phyloP scores from a whole-genome alignment of 202 grass and related monocot species.

The Saccharum hybrid region DNA sequence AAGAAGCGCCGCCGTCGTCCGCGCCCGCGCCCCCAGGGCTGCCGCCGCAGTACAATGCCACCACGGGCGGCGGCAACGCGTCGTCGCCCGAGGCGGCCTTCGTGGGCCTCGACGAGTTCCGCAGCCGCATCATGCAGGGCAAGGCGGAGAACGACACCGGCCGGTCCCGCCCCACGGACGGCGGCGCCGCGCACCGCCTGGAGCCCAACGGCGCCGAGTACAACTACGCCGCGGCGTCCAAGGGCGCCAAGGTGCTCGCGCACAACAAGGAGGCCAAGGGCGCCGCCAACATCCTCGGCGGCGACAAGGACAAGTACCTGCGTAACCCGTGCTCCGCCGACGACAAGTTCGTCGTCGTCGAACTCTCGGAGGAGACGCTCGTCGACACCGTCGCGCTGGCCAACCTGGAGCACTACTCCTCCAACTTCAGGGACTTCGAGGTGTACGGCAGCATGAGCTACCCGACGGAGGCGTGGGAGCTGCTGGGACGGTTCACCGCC shows the following conservation, averaged over 20 bases:
- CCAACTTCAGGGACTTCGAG: constrained; percentile 71
- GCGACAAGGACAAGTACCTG: constrained; percentile 87
- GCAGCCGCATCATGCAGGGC: constrained; percentile 55
- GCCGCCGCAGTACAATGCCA: not conserved
- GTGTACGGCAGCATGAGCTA: constrained; percentile 76
- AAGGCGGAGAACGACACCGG: constrained; percentile 47
- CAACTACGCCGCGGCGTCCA: constrained; percentile 81
- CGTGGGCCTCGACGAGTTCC: constrained; percentile 54
- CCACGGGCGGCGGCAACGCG: not conserved
- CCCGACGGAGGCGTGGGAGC: constrained; percentile 69
- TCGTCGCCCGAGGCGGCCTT: constrained; percentile 16
- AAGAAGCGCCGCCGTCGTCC: not conserved
- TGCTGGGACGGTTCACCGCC: constrained; percentile 64
- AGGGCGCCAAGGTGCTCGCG: constrained; percentile 82
- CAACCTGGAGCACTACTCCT: constrained; percentile 95
- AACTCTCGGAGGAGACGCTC: constrained; percentile 88
- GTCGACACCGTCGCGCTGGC: constrained; percentile 76
- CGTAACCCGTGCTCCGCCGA: constrained; percentile 80
- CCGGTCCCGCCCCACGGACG: not conserved
- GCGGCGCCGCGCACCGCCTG: constrained; percentile 55
- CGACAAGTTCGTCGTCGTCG: constrained; percentile 74
- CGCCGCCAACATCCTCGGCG: constrained; percentile 65
- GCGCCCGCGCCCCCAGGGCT: not conserved
- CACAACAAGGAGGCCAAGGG: constrained; percentile 93
- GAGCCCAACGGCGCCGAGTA: constrained; percentile 74